Base-by-base conservation (phyloP, 1,284 basidiomycete genomes). In the Cutaneotrichosporon sp. region DNA sequence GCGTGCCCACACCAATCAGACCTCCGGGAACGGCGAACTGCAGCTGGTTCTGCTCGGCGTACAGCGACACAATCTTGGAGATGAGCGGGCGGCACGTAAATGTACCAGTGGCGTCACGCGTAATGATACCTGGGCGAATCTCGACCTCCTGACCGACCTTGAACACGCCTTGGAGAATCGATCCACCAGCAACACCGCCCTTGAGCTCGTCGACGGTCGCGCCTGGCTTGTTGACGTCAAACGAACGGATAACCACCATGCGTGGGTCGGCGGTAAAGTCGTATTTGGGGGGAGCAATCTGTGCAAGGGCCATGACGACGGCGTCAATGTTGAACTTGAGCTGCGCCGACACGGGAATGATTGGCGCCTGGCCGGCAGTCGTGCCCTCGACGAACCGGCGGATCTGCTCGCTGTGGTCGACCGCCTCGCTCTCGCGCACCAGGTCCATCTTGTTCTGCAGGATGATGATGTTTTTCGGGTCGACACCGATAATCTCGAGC, bases 211-310 rank as follows among this genome's bases (percentile, higher is more conserved):
- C 88, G 9, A 98, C 91, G 72, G 94, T 90, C 5, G 93, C 85
- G 72, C 94, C 94, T 12, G 94, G 94, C 78, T 97, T 97, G 83
- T 98, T 98, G 74, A 98, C 94, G 75, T 98, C 96, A 77, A 98
- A 98, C n/a, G 93, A 97, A 67, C 92, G 90, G 73, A 98, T 98
- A 71, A 98, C 93, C 67, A 98, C 97, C 62, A 98, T 84, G 45
- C 87, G 84, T 0, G 94, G 91, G 62, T 90, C 84, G 40, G 91
- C 86, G 36, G 84, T 81, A 75, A 98, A 98, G 79, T 98, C 88
- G 59, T 94, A 88, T 36, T 86, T 78, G 37, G 94, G 94, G 43
- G 97, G 88, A 10, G 94, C 90, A 65, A 98, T 97, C 55, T 88
- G 85, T 65, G 94, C 91, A 73, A 98, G 94, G 79, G 97, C 97